Evolutionary conservation across 805 yeast species (phyloP).

Genomic region (Maudiozyma barnettii): DNA sequence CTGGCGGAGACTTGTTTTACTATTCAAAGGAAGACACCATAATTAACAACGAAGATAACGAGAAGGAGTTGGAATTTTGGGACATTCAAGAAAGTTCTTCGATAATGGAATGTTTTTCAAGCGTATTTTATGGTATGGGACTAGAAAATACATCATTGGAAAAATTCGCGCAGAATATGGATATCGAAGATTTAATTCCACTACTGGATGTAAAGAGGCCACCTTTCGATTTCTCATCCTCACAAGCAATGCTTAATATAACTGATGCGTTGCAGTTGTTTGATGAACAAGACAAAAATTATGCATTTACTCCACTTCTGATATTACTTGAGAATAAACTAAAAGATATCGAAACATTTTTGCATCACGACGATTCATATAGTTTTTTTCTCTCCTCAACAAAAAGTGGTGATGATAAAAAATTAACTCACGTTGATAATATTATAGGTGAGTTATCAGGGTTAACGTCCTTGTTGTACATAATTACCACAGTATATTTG

Average conservation of each 20-base stretch:
- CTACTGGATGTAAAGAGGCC: conserved; percentile 42
- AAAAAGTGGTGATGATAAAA: conserved; percentile 8
- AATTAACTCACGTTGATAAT: conserved; percentile 7
- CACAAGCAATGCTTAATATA: conserved; percentile 45
- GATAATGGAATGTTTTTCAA: conserved; percentile 41
- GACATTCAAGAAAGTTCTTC: conserved; percentile 39
- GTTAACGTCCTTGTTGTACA: conserved; percentile 38
- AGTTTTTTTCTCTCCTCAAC: conserved; percentile 24
- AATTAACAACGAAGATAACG: conserved; percentile 34
- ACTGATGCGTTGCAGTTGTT: conserved; percentile 46
- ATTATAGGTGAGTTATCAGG: conserved; percentile 23
- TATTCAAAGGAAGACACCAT: conserved; percentile 34
- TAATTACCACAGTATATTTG: conserved; percentile 48
- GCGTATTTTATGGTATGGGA: conserved; percentile 40
- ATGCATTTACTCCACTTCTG: conserved; percentile 34
- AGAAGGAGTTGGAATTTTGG: conserved; percentile 41
- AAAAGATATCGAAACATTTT: conserved; percentile 21
- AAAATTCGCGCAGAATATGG: conserved; percentile 29
- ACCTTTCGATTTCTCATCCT: conserved; percentile 52
- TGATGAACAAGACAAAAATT: conserved; percentile 45
- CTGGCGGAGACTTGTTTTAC: conserved; percentile 34
- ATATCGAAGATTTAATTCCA: conserved; percentile 38
- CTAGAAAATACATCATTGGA: conserved; percentile 44
- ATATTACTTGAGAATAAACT: conserved; percentile 29
- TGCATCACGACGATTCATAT: conserved; percentile 10